These are phyloP conservation scores for Lactarius akahatsu DNA, from an alignment of 768 basidiomycete genomes.

Conservation along the genomic window DNA sequence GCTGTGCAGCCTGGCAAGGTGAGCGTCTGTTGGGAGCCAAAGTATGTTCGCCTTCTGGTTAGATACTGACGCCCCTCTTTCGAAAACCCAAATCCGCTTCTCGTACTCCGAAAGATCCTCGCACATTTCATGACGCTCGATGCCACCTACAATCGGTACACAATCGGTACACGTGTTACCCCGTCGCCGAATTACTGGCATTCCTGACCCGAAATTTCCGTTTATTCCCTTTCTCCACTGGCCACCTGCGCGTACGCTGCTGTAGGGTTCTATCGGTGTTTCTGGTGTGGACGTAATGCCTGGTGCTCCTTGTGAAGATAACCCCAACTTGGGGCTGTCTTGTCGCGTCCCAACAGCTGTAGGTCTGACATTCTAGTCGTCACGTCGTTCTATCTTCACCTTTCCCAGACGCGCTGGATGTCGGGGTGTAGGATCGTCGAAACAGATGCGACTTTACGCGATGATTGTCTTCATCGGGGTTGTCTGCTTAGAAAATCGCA, in stretches of 20 bases:
- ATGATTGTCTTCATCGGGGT: background rate
- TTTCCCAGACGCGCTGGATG: conserved; percentile 6
- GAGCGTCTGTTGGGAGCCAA: conserved; percentile 10
- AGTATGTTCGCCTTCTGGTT: background rate
- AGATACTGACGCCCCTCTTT: background rate
- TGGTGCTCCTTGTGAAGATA: background rate
- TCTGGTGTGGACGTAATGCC: background rate
- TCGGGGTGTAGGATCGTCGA: conserved; percentile 18
- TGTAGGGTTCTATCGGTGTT: conserved; percentile 2
- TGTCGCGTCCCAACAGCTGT: conserved; percentile 17
- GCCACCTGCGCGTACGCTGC: background rate
- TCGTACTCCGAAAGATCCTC: background rate
- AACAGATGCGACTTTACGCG: background rate
- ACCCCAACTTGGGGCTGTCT: background rate
- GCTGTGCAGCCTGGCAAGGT: background rate
- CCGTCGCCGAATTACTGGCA: conserved; percentile 8
- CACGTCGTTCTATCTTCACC: conserved; percentile 9
- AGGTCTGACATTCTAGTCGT: conserved; percentile 4
- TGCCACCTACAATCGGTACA: background rate
- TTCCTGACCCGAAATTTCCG: background rate
- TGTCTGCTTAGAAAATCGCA: background rate
- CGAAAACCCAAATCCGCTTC: background rate
- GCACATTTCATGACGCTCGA: conserved; percentile 19
- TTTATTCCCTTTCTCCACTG: conserved; percentile 4
- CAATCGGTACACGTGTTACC: background rate